Evolutionary conservation across 805 yeast species (phyloP).

Genomic region (Candida sanyiensis): DNA sequence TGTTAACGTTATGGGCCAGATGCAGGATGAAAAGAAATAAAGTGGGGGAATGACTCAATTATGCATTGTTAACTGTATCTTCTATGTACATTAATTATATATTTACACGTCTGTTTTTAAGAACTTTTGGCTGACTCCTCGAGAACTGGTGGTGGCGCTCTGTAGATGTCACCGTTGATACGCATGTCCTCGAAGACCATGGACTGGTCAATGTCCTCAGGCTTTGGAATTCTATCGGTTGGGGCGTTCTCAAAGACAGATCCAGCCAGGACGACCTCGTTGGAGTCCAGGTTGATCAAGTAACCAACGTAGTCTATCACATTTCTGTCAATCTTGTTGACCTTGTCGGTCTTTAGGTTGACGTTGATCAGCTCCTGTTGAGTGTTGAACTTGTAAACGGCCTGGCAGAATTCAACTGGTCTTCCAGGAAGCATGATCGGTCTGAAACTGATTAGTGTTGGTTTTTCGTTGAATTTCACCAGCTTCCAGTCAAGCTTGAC

Average conservation of each 20-base stretch:
- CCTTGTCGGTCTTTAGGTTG: slow-evolving; percentile 38
- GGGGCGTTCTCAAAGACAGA: slow-evolving; percentile 57
- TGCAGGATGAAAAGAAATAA: slow-evolving; percentile 14
- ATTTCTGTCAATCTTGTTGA: slow-evolving; percentile 44
- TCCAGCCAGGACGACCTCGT: slow-evolving; percentile 56
- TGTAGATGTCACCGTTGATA: slow-evolving; percentile 30
- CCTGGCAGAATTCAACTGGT: slow-evolving; percentile 51
- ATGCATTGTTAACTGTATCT: no score
- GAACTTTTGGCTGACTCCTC: slow-evolving; percentile 5
- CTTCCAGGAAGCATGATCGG: slow-evolving; percentile 55
- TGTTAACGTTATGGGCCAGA: slow-evolving; percentile 53
- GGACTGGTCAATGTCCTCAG: slow-evolving; percentile 26
- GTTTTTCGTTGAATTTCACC: slow-evolving; percentile 59
- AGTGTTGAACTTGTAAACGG: slow-evolving; percentile 58
- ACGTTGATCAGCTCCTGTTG: slow-evolving; percentile 51
- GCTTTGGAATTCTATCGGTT: slow-evolving; percentile 32
- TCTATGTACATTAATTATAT: slow-evolving; percentile 8
- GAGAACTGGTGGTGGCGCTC: slow-evolving; percentile 25
- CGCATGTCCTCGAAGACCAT: slow-evolving; percentile 28
- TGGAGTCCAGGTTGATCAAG: slow-evolving; percentile 54
- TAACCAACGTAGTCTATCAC: slow-evolving; percentile 58
- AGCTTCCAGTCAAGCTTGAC: slow-evolving; percentile 72
- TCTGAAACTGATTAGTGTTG: slow-evolving; percentile 67
- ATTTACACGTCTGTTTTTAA: slow-evolving; percentile 10
- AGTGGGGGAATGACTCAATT: slow-evolving; percentile 1